A percentile compares a stretch with the other conserved stretches of the same genome.
Evolutionary conservation across 163 green algal genomes (phyloP).

Genomic region (Trebouxiophyceae sp.): DNA sequence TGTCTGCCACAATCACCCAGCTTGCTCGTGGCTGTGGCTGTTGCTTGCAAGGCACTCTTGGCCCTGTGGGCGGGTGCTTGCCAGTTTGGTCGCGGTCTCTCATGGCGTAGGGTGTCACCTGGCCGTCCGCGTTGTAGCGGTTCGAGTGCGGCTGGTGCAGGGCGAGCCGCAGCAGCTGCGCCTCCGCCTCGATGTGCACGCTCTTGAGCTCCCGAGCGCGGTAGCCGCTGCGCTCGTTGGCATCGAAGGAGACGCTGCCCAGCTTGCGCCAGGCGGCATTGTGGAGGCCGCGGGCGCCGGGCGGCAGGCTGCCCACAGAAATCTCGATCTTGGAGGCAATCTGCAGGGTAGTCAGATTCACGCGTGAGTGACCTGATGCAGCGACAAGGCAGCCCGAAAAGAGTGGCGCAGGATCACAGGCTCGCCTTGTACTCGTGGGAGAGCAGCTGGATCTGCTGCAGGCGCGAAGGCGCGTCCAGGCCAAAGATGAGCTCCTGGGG

Average conservation of each 20-base stretch:
- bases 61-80: too few species aligned
- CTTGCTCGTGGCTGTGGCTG: too few species aligned
- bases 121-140: constrained; percentile 85
- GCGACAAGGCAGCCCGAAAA: too few species aligned
- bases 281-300: neutral
- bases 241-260: constrained; percentile 83
- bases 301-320: constrained; percentile 41
- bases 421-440: constrained; percentile 89
- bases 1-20: too few species aligned
- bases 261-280: constrained; percentile 47
- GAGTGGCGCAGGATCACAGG: too few species aligned
- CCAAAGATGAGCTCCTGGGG: constrained; percentile 75
- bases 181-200: constrained; percentile 63
- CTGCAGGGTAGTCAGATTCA: too few species aligned
- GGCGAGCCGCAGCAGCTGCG: constrained; percentile 60
- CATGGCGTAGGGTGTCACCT: constrained; percentile 38
- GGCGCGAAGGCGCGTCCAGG: constrained; percentile 52
- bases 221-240: constrained; percentile 79
- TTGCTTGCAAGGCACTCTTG: too few species aligned
- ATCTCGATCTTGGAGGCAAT: constrained; percentile 81
- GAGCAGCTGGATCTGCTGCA: constrained; percentile 89
- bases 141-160: constrained; percentile 81
- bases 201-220: constrained; percentile 75
- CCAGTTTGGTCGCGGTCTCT: too few species aligned
- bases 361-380: too few species aligned